phyloP scores from a whole-genome alignment of 331 rosid genomes.

The Stylosanthes scabra region DNA sequence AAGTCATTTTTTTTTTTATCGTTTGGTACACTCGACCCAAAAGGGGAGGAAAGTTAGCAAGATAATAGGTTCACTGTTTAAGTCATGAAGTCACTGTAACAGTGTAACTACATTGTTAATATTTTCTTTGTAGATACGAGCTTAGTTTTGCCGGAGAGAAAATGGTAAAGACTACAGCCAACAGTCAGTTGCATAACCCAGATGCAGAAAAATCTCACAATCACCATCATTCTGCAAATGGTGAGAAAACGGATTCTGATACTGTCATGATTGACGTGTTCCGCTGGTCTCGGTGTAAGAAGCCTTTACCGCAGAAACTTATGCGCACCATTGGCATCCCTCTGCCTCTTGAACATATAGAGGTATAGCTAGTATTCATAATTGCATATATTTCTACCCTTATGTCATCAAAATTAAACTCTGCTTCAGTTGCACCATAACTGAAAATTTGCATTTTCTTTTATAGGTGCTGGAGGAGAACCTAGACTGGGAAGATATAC shows the following conservation, averaged over 20 bases:
- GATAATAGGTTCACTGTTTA: constrained; percentile 16
- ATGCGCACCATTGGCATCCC: constrained; percentile 90
- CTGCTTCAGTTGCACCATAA: not conserved
- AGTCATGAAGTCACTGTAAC: constrained; percentile 24
- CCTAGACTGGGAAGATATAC: constrained; percentile 95
- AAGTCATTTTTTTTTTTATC: too few species aligned
- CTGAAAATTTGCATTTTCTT: constrained; percentile 30
- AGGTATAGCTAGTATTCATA: constrained; percentile 53
- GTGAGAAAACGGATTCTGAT: constrained; percentile 72
- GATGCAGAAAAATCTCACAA: constrained; percentile 74
- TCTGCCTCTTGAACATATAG: constrained; percentile 79
- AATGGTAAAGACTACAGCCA: constrained; percentile 58
- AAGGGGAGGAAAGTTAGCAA: too few species aligned
- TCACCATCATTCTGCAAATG: constrained; percentile 72
- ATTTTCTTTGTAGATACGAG: constrained; percentile 71
- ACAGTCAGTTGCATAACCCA: constrained; percentile 62
- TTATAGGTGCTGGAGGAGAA: constrained; percentile 87
- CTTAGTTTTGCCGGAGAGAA: constrained; percentile 89
- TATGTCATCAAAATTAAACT: not conserved
- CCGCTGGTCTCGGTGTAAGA: constrained; percentile 96
- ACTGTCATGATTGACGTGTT: constrained; percentile 68
- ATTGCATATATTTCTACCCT: not conserved
- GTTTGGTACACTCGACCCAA: too few species aligned
- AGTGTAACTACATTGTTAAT: constrained; percentile 30
- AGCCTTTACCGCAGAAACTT: constrained; percentile 81